Evolutionary conservation across 345 rosid species (phyloP), one percentile per base, ranked within the genome.

Genomic region (Populus davidiana): DNA sequence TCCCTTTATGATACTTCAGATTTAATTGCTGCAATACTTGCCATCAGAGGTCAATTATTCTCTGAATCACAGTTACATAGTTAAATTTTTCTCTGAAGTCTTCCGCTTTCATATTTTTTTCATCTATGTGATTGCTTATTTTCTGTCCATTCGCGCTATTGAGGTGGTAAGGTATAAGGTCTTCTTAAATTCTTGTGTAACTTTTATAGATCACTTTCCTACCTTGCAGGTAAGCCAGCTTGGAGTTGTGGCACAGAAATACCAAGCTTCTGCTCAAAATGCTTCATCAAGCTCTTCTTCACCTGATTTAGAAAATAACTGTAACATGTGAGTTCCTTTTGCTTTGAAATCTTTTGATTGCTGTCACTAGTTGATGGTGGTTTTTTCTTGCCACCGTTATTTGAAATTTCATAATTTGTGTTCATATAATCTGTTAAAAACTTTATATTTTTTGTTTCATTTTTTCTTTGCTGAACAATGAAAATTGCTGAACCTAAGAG

Each of bases 251-350:
- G 97, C 99, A 71, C 97, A 91, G 61, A 96, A 93, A 70, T 92
- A 92, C 84, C 99, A 96, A 78, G 88, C 93, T 77, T 92, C 94
- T 13, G 85, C 93, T 81, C 99, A 93, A 81, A 96, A 88, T 72
- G 92, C 94, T 67, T 86, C 98, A 75, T 81, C 92, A 38, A 92
- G 86, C 86, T 82, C 90, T 70, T 88, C 97, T 80, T 89, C 84
- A 23, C 88, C 91, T 10, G 99, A 96, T 80, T 73, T 96, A 76
- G 97, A 93, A 82, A 91, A 75, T 82, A 91, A 93, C 69, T 96
- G 98, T 83, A 93, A 92, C 82, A 80, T 91, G 99, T 95, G 86
- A 86, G 95, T 83, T 18, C 56, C 21, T 50, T 50, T 50, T 1
- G 5, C 44, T 50, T 5, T 50, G 56, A 50, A 50, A 50, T 50